These are phyloP conservation scores for Didymellaceae sp. DNA, from an alignment of 2,329 filamentous ascomycete species.

Conservation along the genomic window DNA sequence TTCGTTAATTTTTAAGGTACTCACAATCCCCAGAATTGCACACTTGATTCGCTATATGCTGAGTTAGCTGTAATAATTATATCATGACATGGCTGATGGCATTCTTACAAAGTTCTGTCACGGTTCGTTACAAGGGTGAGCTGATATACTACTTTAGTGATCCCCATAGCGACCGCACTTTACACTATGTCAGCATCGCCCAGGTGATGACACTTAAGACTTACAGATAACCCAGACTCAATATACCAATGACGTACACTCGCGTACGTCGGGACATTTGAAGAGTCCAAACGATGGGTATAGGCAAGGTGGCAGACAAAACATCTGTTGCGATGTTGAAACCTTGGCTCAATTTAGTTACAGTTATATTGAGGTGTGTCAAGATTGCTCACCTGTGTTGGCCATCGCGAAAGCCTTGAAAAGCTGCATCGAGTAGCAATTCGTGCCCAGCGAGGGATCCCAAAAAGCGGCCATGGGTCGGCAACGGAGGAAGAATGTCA, in stretches of 20 bases:
- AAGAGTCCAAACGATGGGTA: neutral
- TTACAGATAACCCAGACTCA: neutral
- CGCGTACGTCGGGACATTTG: neutral
- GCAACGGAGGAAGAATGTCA: neutral
- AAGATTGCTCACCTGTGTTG: neutral
- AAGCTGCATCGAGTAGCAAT: neutral
- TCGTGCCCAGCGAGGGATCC: neutral
- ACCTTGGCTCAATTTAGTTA: neutral
- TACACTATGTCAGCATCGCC: neutral
- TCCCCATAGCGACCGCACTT: neutral
- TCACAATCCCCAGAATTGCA: neutral
- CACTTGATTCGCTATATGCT: neutral
- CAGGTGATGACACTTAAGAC: neutral
- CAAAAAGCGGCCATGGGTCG: neutral
- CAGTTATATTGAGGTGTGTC: neutral
- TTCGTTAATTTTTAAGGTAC: too few species aligned
- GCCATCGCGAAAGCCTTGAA: neutral
- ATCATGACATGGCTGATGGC: neutral
- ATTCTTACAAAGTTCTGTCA: neutral
- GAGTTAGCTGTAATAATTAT: neutral
- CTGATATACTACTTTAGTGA: neutral
- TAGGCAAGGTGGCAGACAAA: neutral
- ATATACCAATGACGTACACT: neutral
- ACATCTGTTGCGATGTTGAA: neutral
- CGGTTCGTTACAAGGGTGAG: too few species aligned